Conservation (phyloP, 1,284 basidiomycete species). For the Cyathus olla region DNA sequence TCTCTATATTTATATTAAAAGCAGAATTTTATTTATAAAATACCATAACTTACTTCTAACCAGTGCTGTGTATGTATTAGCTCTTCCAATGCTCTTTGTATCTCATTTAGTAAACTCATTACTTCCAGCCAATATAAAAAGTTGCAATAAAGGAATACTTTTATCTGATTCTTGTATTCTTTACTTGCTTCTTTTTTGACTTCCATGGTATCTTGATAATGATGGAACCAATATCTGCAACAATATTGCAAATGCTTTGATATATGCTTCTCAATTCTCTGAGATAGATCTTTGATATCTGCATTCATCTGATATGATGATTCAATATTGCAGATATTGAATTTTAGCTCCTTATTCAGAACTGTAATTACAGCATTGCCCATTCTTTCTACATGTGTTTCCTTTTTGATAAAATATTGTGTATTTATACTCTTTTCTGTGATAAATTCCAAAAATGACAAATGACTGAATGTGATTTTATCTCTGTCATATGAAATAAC, state of each 20-base stretch:
- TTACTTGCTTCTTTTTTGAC: background rate
- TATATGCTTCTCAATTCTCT: background rate
- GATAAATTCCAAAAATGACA: background rate
- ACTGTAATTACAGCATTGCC: background rate
- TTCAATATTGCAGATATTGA: background rate
- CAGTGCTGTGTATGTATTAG: background rate
- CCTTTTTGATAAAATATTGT: background rate
- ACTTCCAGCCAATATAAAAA: background rate
- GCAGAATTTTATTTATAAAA: background rate
- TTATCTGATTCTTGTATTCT: background rate
- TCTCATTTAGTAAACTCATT: background rate
- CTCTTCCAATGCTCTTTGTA: background rate
- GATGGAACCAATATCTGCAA: background rate
- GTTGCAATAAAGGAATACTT: background rate
- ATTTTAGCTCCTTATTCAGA: background rate
- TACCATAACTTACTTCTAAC: background rate
- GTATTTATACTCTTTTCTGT: background rate
- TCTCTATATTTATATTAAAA: background rate
- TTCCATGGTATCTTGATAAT: background rate
- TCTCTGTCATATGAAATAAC: background rate
- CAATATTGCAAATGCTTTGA: background rate
- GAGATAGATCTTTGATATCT: background rate
- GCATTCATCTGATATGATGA: background rate
- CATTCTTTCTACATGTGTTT: background rate
- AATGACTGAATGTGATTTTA: background rate